Evolutionary conservation across 805 yeast species (phyloP).

Genomic region (Starmerella apis): DNA sequence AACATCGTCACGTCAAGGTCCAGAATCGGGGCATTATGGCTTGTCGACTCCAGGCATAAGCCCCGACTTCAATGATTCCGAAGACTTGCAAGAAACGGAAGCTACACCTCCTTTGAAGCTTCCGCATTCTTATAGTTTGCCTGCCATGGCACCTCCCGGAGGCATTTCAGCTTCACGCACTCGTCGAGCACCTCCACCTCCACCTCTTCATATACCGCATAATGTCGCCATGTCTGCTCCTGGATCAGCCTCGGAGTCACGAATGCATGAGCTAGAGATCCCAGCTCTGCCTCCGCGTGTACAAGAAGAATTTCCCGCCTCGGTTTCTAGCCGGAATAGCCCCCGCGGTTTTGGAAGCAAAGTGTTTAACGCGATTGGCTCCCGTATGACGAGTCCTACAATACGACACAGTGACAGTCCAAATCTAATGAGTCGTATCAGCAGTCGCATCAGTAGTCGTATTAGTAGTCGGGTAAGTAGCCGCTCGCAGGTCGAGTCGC

Average conservation of each 20-base stretch:
- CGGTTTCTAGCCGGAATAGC: not conserved
- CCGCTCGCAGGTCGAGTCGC: conserved; percentile 14
- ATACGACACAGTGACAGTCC: conserved; percentile 5
- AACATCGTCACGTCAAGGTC: too few relatives aligned
- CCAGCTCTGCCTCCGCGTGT: not conserved
- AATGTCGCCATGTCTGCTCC: not conserved
- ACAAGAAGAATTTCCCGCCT: not conserved
- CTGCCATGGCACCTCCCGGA: not conserved
- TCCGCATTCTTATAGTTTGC: not conserved
- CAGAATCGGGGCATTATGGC: not conserved
- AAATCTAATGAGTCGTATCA: conserved; percentile 13
- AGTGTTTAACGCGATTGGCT: not conserved
- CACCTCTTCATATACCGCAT: not conserved
- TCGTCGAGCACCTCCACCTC: not conserved
- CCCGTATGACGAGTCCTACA: conserved; percentile 3
- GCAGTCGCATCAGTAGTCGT: conserved; percentile 5
- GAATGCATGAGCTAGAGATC: conserved; percentile 2
- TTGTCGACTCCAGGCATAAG: conserved; percentile 2
- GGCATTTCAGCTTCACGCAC: not conserved
- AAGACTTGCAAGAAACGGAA: not conserved
- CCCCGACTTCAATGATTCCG: not conserved
- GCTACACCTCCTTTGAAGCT: not conserved
- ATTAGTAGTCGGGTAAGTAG: conserved; percentile 1
- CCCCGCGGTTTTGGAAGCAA: conserved; percentile 4
- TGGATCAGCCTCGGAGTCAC: not conserved